Conservation (phyloP, 345 rosid species). For the Corchorus olitorius region DNA sequence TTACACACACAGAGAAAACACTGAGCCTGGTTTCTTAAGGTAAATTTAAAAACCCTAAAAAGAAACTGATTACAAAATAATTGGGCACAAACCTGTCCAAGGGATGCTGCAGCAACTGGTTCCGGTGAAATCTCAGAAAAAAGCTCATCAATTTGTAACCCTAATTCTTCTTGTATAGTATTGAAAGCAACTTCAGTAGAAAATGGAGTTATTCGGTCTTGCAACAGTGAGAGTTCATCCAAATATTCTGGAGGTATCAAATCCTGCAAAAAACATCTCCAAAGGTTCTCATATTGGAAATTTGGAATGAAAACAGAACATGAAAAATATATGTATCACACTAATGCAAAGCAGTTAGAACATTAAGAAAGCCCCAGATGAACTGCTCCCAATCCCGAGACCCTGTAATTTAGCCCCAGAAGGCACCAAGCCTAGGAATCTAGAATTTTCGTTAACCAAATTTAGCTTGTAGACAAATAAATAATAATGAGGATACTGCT, state of each 20-base stretch:
- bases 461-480: neutral
- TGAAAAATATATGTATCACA: neutral
- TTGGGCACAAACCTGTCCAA: constrained; percentile 66
- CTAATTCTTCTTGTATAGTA: constrained; percentile 79
- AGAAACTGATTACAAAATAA: constrained; percentile 13
- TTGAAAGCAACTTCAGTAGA: constrained; percentile 76
- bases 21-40: neutral
- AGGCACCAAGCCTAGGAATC: neutral
- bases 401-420: neutral
- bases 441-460: neutral
- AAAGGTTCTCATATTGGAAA: constrained; percentile 4
- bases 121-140: constrained; percentile 93
- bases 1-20: constrained; percentile 15
- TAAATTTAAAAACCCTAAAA: neutral
- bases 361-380: neutral
- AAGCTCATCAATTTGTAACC: constrained; percentile 61
- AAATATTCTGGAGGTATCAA: constrained; percentile 83
- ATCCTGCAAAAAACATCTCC: constrained; percentile 51
- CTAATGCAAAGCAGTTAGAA: neutral
- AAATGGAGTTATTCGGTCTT: constrained; percentile 93
- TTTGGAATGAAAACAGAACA: neutral
- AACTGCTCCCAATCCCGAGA: neutral
- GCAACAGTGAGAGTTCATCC: constrained; percentile 83
- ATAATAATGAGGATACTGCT: neutral
- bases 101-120: constrained; percentile 93